Conservation (phyloP, 805 yeast genomes). For the Kazachstania taianensis region DNA sequence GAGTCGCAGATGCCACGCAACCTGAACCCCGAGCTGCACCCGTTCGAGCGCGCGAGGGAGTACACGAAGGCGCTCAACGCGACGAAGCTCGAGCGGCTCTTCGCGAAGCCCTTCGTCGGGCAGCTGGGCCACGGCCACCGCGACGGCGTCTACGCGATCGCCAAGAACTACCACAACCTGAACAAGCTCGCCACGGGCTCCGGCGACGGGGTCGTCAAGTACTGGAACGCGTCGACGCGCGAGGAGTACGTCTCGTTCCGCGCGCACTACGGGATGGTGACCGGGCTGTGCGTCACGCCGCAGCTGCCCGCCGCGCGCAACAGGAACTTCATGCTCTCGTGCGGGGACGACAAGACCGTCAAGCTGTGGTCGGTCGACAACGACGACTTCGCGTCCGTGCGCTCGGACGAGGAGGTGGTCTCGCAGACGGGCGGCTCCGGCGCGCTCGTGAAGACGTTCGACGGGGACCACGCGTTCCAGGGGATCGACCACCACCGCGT, state of each 20-base stretch:
- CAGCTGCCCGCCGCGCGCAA: conserved; percentile 18
- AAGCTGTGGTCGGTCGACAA: conserved; percentile 75
- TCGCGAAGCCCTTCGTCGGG: conserved; percentile 94
- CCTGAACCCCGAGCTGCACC: conserved; percentile 88
- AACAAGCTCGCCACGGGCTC: conserved; percentile 82
- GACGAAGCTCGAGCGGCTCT: conserved; percentile 89
- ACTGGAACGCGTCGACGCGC: conserved; percentile 82
- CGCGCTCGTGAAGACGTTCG: conserved; percentile 56
- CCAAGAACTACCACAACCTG: conserved; percentile 61
- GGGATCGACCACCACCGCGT: conserved; percentile 78
- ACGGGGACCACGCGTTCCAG: conserved; percentile 76
- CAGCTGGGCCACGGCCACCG: conserved; percentile 92
- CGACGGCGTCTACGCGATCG: conserved; percentile 85
- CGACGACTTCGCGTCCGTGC: conserved; percentile 36
- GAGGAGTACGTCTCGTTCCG: conserved; percentile 66
- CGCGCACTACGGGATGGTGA: conserved; percentile 85
- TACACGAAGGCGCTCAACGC: conserved; percentile 92
- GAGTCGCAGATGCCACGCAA: conserved; percentile 82
- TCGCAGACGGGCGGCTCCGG: conserved; percentile 34
- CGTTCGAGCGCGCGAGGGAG: conserved; percentile 94
- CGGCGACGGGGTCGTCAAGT: conserved; percentile 90
- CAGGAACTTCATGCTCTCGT: conserved; percentile 50
- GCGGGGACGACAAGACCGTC: conserved; percentile 84
- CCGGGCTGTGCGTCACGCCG: conserved; percentile 75
- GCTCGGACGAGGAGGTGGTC: conserved; percentile 27